Evolutionary conservation across 2,329 filamentous ascomycete species (phyloP).

Genomic region (Pseudogymnoascus sp.): DNA sequence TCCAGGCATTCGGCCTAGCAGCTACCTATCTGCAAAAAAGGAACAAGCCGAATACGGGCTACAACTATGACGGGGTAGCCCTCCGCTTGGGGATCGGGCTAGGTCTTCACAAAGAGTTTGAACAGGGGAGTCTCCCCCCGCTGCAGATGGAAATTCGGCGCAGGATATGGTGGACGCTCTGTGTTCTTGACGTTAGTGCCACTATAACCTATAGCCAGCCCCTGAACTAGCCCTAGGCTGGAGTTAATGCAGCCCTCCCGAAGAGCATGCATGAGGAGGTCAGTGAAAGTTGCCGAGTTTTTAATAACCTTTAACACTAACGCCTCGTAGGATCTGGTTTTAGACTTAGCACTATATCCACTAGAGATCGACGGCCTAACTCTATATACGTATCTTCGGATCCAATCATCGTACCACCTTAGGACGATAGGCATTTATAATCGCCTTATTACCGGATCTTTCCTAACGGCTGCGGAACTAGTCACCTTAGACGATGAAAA

Average conservation of each 20-base stretch:
- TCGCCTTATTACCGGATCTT: slow-evolving; percentile 7
- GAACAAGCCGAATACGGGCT: slow-evolving; percentile 44
- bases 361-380: slow-evolving; percentile 6
- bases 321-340: neutral
- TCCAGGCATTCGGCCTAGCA: slow-evolving; percentile 39
- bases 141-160: slow-evolving; percentile 17
- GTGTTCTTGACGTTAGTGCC: slow-evolving; percentile 17
- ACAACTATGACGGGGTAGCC: slow-evolving; percentile 81
- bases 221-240: slow-evolving; percentile 13
- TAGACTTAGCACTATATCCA: neutral
- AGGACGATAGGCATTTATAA: slow-evolving; percentile 7
- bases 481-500: slow-evolving; percentile 11
- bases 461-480: slow-evolving; percentile 8
- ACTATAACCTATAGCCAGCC: slow-evolving; percentile 18
- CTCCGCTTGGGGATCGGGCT: slow-evolving; percentile 71
- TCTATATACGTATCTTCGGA: slow-evolving; percentile 9
- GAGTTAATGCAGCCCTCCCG: slow-evolving; percentile 14
- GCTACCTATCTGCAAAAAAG: slow-evolving; percentile 45
- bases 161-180: slow-evolving; percentile 17
- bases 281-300: neutral
- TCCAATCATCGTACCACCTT: slow-evolving; percentile 9
- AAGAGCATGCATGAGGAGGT: slow-evolving; percentile 17
- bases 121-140: slow-evolving; percentile 13
- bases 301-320: neutral
- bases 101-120: slow-evolving; percentile 34